These are phyloP conservation scores for Vigna trinervia DNA, from an alignment of 306 rosid species.

Conservation along the genomic window DNA sequence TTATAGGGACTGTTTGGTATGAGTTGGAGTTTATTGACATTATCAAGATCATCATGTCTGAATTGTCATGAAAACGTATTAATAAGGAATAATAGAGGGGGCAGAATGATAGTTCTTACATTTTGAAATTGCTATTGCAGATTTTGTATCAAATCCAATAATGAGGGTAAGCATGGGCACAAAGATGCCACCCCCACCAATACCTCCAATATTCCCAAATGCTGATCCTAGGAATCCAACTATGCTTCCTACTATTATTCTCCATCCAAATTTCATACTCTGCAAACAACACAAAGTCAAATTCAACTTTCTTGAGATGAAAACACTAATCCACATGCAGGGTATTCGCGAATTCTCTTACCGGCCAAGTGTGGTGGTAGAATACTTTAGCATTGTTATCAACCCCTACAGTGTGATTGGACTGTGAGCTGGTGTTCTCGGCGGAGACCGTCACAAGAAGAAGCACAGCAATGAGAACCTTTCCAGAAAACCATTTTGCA, in stretches of 20 bases:
- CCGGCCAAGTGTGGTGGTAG: constrained; percentile 81
- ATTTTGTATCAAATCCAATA: constrained; percentile 58
- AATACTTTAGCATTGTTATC: neutral
- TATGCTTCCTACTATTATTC: constrained; percentile 61
- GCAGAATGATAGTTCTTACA: constrained; percentile 50
- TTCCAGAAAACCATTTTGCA: constrained; percentile 49
- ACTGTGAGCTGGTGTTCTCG: constrained; percentile 47
- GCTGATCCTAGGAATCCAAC: constrained; percentile 83
- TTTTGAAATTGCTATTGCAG: constrained; percentile 85
- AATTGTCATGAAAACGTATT: too few relatives aligned
- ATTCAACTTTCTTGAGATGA: neutral
- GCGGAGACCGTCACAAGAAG: constrained; percentile 50
- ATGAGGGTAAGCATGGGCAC: constrained; percentile 80
- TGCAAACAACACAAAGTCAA: constrained; percentile 25
- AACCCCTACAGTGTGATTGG: constrained; percentile 14
- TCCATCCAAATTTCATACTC: constrained; percentile 77
- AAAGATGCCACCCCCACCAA: constrained; percentile 92
- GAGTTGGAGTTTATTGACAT: too few relatives aligned
- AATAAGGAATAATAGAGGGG: neutral
- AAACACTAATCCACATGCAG: neutral
- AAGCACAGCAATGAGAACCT: constrained; percentile 49
- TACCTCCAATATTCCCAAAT: constrained; percentile 89
- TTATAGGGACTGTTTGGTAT: too few relatives aligned
- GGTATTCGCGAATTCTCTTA: constrained; percentile 38
- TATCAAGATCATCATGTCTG: too few relatives aligned